phyloP scores from a whole-genome alignment of 2,329 filamentous ascomycete genomes.

The Catunica adiposa region DNA sequence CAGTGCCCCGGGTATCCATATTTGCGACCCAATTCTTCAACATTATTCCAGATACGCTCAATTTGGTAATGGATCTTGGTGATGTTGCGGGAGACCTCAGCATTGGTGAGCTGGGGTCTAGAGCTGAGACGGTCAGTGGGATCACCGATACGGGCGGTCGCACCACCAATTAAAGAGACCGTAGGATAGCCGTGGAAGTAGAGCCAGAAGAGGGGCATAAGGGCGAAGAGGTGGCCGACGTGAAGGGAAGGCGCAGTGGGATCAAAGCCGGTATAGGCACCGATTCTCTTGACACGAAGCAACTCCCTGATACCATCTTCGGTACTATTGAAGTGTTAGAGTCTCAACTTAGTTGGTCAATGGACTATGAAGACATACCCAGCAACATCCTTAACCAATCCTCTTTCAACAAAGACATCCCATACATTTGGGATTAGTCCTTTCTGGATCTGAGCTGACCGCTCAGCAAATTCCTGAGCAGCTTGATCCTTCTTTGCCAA shows the following conservation, averaged over 20 bases:
- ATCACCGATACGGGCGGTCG: slow-evolving; percentile 64
- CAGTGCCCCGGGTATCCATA: slow-evolving; percentile 48
- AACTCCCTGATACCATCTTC: slow-evolving; percentile 41
- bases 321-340: slow-evolving; percentile 21
- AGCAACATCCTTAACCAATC: slow-evolving; percentile 56
- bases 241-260: slow-evolving; percentile 68
- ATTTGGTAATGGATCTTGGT: slow-evolving; percentile 53
- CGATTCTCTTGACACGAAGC: slow-evolving; percentile 48
- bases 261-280: slow-evolving; percentile 67
- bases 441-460: slow-evolving; percentile 30
- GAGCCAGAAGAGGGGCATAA: slow-evolving; percentile 76
- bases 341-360: neutral
- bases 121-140: slow-evolving; percentile 53
- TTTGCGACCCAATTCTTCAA: slow-evolving; percentile 46
- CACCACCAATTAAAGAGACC: slow-evolving; percentile 52
- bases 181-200: slow-evolving; percentile 58
- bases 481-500: slow-evolving; percentile 28
- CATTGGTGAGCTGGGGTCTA: slow-evolving; percentile 35
- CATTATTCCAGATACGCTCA: slow-evolving; percentile 56
- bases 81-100: slow-evolving; percentile 45
- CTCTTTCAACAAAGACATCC: slow-evolving; percentile 52
- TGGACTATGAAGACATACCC: slow-evolving; percentile 37
- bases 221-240: slow-evolving; percentile 60
- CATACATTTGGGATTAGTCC: slow-evolving; percentile 40
- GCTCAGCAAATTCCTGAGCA: slow-evolving; percentile 30